Evolutionary conservation across 495 filamentous ascomycete genomes (phyloP).

Genomic region (Entonaema liquescens): DNA sequence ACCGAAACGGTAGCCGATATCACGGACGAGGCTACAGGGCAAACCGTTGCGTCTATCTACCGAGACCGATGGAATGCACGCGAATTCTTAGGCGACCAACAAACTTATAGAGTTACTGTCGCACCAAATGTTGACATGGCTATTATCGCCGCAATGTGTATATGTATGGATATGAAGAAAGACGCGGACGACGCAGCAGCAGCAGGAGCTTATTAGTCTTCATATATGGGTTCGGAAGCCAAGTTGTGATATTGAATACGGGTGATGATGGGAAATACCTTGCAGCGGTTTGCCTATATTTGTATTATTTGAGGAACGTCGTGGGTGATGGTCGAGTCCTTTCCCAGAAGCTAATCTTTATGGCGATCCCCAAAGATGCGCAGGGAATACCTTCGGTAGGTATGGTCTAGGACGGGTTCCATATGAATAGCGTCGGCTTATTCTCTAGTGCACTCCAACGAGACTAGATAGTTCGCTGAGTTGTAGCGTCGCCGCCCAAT

Average conservation of each 20-base stretch:
- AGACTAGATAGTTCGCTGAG: no score
- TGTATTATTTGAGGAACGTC: neutral
- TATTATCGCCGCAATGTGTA: conserved; percentile 66
- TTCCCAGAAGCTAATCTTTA: neutral
- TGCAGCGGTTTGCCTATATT: neutral
- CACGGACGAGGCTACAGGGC: conserved; percentile 51
- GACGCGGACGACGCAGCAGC: conserved; percentile 50
- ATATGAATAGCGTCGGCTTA: neutral
- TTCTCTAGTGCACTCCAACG: neutral
- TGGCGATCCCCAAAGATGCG: neutral
- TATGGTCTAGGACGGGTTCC: neutral
- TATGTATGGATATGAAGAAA: conserved; percentile 70
- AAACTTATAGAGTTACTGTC: conserved; percentile 67
- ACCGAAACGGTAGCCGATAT: conserved; percentile 60
- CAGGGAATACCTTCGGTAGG: neutral
- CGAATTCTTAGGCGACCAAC: conserved; percentile 63
- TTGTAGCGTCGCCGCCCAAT: neutral
- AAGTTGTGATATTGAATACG: neutral
- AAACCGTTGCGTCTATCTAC: conserved; percentile 62
- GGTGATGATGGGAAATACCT: neutral
- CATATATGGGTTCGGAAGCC: neutral
- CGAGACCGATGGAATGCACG: conserved; percentile 63
- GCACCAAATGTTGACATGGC: conserved; percentile 68
- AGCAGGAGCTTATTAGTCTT: neutral
- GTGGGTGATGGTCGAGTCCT: no score